Conservation (phyloP, 495 filamentous ascomycete species). For the Daldinia concentrica region DNA sequence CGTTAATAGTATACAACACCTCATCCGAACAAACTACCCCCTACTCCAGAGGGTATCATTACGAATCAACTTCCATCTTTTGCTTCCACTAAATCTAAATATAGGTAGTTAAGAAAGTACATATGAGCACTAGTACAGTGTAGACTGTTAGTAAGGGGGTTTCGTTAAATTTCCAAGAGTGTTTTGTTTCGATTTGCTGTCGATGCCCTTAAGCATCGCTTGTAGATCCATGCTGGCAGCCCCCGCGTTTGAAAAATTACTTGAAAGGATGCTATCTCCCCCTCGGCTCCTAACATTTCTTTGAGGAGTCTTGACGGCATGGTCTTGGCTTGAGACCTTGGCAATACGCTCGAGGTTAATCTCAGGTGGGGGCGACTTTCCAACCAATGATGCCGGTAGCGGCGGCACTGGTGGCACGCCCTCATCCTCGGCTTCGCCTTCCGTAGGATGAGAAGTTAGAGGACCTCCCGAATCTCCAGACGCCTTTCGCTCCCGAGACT, state of each 20-base stretch:
- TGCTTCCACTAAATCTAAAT: background rate
- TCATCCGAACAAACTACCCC: background rate
- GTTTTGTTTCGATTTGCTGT: conserved; percentile 54
- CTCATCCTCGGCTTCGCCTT: conserved; percentile 36
- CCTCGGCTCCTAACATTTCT: conserved; percentile 54
- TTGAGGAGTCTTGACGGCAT: conserved; percentile 43
- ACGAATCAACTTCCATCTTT: conserved; percentile 5
- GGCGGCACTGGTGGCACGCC: conserved; percentile 57
- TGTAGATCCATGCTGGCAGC: conserved; percentile 54
- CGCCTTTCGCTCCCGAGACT: conserved; percentile 49
- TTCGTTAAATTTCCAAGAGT: conserved; percentile 53
- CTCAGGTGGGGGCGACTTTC: conserved; percentile 37
- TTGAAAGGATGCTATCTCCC: conserved; percentile 50
- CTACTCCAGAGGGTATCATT: conserved; percentile 20
- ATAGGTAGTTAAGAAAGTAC: conserved; percentile 19
- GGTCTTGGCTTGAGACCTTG: conserved; percentile 46
- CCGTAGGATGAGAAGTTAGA: conserved; percentile 58
- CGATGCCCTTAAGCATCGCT: conserved; percentile 57
- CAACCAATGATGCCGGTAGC: conserved; percentile 44
- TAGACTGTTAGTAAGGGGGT: conserved; percentile 54
- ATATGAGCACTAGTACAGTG: conserved; percentile 32
- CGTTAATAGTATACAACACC: conserved; percentile 29
- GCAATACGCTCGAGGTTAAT: conserved; percentile 23
- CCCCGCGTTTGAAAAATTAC: conserved; percentile 44
- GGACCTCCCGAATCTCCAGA: conserved; percentile 52